A percentile compares a stretch with the other conserved stretches of the same genome.
phyloP scores from a whole-genome alignment of 495 filamentous ascomycete genomes.

The Evansstolkia leycettana region DNA sequence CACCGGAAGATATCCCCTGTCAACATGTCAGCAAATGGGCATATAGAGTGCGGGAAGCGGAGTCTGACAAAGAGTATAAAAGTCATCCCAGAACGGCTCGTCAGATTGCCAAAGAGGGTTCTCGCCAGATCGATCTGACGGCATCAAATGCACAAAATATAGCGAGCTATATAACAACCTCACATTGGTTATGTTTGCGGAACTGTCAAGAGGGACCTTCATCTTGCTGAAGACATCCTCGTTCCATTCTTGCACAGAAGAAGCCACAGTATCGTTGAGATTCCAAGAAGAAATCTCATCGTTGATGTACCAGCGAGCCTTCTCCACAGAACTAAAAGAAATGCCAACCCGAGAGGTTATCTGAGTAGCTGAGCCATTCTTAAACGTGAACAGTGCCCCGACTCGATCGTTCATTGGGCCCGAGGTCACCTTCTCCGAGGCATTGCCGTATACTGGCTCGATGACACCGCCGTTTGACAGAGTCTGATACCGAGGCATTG shows the following conservation, averaged over 20 bases:
- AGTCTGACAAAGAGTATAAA: conserved; percentile 27
- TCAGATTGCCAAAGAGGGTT: conserved; percentile 55
- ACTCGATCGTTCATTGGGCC: conserved; percentile 25
- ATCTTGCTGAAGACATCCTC: conserved; percentile 48
- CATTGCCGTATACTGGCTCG: conserved; percentile 14
- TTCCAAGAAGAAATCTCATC: conserved; percentile 44
- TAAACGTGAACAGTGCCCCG: conserved; percentile 24
- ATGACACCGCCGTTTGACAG: conserved; percentile 16
- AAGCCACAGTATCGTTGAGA: conserved; percentile 34
- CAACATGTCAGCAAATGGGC: conserved; percentile 22
- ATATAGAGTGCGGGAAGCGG: too few species aligned
- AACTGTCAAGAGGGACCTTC: conserved; percentile 40
- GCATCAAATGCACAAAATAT: conserved; percentile 55
- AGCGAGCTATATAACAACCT: conserved; percentile 57
- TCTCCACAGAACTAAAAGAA: conserved; percentile 26
- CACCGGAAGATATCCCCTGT: conserved; percentile 22
- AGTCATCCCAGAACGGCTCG: conserved; percentile 62
- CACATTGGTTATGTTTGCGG: conserved; percentile 46
- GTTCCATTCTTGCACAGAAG: conserved; percentile 44
- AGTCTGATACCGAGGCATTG: conserved; percentile 18
- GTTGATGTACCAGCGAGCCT: conserved; percentile 37
- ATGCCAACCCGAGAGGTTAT: conserved; percentile 50
- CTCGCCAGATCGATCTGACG: conserved; percentile 63
- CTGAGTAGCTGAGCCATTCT: conserved; percentile 9
- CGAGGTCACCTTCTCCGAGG: conserved; percentile 14